These are phyloP conservation scores for Xerocomellus amylosporus DNA, from an alignment of 768 basidiomycete genomes.

Conservation along the genomic window DNA sequence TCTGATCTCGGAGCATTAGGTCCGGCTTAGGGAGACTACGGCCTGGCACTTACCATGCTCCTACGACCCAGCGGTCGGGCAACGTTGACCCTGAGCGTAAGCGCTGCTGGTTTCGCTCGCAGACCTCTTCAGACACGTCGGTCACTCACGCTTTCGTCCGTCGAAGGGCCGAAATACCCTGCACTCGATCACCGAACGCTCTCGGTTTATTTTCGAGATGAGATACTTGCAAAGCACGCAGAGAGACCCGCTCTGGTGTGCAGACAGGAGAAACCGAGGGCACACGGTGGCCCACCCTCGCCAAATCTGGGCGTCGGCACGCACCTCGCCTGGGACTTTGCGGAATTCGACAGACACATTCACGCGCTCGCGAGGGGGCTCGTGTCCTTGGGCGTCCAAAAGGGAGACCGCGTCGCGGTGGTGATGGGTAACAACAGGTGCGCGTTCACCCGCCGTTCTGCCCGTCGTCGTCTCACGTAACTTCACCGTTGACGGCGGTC, in stretches of 20 bases:
- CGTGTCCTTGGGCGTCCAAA: slow-evolving; percentile 62
- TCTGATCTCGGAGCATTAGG: too few species aligned
- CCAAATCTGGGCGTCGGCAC: slow-evolving; percentile 45
- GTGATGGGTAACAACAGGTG: slow-evolving; percentile 87
- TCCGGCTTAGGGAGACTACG: too few species aligned
- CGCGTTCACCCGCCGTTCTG: not conserved
- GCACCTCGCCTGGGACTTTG: slow-evolving; percentile 72
- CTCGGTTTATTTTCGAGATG: slow-evolving; percentile 55
- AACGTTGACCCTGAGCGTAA: not conserved
- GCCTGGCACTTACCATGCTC: slow-evolving; percentile 1
- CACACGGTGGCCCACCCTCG: slow-evolving; percentile 60
- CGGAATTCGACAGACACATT: slow-evolving; percentile 65
- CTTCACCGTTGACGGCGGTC: not conserved
- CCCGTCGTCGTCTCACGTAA: not conserved
- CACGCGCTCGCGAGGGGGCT: slow-evolving; percentile 69
- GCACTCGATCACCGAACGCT: slow-evolving; percentile 57
- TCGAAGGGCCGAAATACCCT: slow-evolving; percentile 55
- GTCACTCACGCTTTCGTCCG: slow-evolving; percentile 47
- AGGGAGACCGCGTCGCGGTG: slow-evolving; percentile 75
- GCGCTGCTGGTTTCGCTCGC: slow-evolving; percentile 2
- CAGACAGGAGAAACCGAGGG: slow-evolving; percentile 51
- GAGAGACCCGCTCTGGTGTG: slow-evolving; percentile 64
- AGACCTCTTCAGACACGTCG: slow-evolving; percentile 16
- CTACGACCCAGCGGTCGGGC: not conserved
- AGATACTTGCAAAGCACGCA: slow-evolving; percentile 50